phyloP scores from a whole-genome alignment of 2,329 filamentous ascomycete species.

The Diplodia mutila region DNA sequence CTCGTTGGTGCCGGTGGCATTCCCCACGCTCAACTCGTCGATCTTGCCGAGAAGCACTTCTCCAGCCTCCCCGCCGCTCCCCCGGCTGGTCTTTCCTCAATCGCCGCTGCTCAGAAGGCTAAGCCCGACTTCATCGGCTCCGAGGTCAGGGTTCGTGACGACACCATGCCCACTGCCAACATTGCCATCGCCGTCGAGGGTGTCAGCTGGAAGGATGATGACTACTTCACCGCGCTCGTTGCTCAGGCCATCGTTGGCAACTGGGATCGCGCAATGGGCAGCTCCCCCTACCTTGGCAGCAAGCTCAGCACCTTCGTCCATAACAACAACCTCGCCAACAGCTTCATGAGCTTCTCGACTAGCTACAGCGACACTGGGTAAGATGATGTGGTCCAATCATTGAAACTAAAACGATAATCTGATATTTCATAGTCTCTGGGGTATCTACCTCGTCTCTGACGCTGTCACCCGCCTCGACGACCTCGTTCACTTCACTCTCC shows the following conservation, averaged over 20 bases:
- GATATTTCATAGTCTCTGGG: conserved; percentile 76
- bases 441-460: conserved; percentile 97
- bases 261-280: conserved; percentile 99
- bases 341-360: conserved; percentile 99
- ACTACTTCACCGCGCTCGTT: conserved; percentile 98
- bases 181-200: conserved; percentile 98
- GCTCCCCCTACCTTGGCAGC: conserved; percentile 95
- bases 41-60: conserved; percentile 97
- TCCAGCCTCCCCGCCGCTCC: conserved; percentile 74
- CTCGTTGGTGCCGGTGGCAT: conserved; percentile 94
- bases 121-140: conserved; percentile 96
- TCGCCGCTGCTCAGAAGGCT: conserved; percentile 75
- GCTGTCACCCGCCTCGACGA: conserved; percentile 87
- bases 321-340: conserved; percentile 95
- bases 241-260: conserved; percentile 99
- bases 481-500: conserved; percentile 95
- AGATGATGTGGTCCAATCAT: conserved; percentile 40
- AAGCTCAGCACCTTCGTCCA: conserved; percentile 95
- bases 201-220: conserved; percentile 98
- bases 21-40: conserved; percentile 90
- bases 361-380: conserved; percentile 99
- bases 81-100: conserved; percentile 72
- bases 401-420: neutral
- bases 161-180: conserved; percentile 94
- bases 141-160: conserved; percentile 92